Evolutionary conservation across 2,329 filamentous ascomycete genomes (phyloP), one percentile per base, ranked within the genome.

Genomic region (Dothideomycetes sp.): DNA sequence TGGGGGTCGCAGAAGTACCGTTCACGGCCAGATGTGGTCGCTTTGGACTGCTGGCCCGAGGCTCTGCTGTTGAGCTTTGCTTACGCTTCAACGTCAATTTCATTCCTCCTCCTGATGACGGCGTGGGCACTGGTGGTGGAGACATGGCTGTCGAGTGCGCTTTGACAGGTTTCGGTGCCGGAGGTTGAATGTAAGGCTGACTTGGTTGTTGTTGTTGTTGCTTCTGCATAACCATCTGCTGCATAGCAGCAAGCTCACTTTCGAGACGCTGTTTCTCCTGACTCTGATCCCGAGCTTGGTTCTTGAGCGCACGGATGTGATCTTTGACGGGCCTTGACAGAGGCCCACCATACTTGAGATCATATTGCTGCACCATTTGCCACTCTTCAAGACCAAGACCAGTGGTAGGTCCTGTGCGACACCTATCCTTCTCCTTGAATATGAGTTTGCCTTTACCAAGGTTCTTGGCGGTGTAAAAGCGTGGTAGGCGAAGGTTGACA

Each of bases 401-500:
- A 27, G 49, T 55, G 22, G 31, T 33, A 12, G 59, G 59, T 19
- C 40, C 44, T 5, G 49, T 56, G 12, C 54, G 47, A 34, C 48
- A 53, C 19, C 40, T 43, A 4, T 50, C 47, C n/a, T 53, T 44
- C 18, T 47, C 47, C 7, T 35, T 49, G 48, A 64, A 63, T 2
- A 43, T 47, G n/a, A 63, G 32, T 40, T 53, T 57, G 17, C 67
- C 73, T 50, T 69, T 68, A 40, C 75, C 75, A 16, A 70, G 46
- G 48, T 76, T 62, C 49, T 69, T 58, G 20, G 67, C 67, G 41
- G 60, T 65, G 71, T 73, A 80, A 52, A 74, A 77, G 10, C 66
- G 68, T 18, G 76, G 77, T 43, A 71, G 69, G 45, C 64, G 67
- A 37, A 80, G 51, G 8, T 51, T 59, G n/a, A 78, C 61, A 15